Conservation (phyloP, 1,284 basidiomycete species). For the Xanthoconium separans region DNA sequence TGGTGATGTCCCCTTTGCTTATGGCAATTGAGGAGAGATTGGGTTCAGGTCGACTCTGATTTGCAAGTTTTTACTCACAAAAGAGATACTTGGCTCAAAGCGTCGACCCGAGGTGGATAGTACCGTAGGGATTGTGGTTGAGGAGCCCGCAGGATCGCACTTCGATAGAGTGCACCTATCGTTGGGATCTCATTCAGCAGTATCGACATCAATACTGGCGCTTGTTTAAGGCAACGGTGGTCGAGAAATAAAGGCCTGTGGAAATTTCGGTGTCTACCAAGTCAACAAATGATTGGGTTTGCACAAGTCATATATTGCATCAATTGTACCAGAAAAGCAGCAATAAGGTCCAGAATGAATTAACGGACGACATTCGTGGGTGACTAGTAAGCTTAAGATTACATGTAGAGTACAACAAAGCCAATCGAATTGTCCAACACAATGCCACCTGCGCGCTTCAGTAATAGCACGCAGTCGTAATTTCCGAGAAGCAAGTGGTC, state of each 20-base stretch:
- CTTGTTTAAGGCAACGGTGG: slow-evolving; percentile 14
- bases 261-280: too few species aligned
- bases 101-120: slow-evolving; percentile 36
- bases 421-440: not conserved
- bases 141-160: slow-evolving; percentile 32
- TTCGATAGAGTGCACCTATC: slow-evolving; percentile 49
- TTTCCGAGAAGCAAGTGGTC: slow-evolving; percentile 6
- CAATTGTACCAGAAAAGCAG: not conserved
- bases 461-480: not conserved
- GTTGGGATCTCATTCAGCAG: slow-evolving; percentile 48
- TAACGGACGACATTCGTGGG: not conserved
- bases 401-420: slow-evolving; percentile 15
- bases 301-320: too few species aligned
- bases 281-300: too few species aligned
- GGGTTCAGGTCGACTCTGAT: not conserved
- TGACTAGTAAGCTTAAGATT: not conserved
- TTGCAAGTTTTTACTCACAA: slow-evolving; percentile 45
- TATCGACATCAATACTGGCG: slow-evolving; percentile 32
- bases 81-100: slow-evolving; percentile 57
- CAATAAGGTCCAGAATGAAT: not conserved
- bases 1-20: slow-evolving; percentile 80
- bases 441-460: not conserved
- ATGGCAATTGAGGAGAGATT: not conserved
- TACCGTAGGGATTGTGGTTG: slow-evolving; percentile 20
- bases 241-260: too few species aligned